Percentiles rank a stretch among this genome's conserved stretches.
These are phyloP conservation scores for Ligustrum vulgare DNA, from an alignment of 257 asterid species.

Conservation along the genomic window DNA sequence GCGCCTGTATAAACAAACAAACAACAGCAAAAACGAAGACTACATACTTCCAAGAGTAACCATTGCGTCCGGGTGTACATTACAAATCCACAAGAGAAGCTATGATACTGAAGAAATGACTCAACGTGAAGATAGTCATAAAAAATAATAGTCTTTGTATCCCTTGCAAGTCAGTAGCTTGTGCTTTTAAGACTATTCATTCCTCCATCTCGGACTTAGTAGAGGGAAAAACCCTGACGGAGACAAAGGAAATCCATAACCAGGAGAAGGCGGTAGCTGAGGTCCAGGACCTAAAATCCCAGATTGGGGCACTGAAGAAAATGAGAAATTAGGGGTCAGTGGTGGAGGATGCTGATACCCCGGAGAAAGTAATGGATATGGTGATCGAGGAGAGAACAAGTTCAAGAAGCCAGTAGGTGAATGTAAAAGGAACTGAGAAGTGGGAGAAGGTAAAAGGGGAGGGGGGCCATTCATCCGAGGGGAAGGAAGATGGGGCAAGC, in stretches of 20 bases:
- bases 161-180: slow-evolving; percentile 40
- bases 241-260: slow-evolving; percentile 80
- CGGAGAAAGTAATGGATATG: slow-evolving; percentile 83
- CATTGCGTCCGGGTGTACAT: slow-evolving; percentile 33
- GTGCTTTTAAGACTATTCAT: slow-evolving; percentile 40
- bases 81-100: slow-evolving; percentile 32
- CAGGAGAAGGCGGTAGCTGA: slow-evolving; percentile 83
- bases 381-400: slow-evolving; percentile 74
- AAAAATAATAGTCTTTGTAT: slow-evolving; percentile 23
- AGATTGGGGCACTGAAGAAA: slow-evolving; percentile 61
- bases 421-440: slow-evolving; percentile 78
- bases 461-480: slow-evolving; percentile 62
- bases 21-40: slow-evolving; percentile 22
- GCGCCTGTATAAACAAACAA: slow-evolving; percentile 27
- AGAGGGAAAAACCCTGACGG: slow-evolving; percentile 75
- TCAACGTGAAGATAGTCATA: slow-evolving; percentile 26
- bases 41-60: slow-evolving; percentile 24
- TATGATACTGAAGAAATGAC: slow-evolving; percentile 18
- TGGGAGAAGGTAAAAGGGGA: slow-evolving; percentile 72
- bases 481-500: slow-evolving; percentile 50
- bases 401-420: slow-evolving; percentile 76
- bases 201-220: slow-evolving; percentile 90
- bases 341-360: slow-evolving; percentile 72
- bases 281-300: slow-evolving; percentile 85
- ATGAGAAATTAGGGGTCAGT: slow-evolving; percentile 72